Conservation (phyloP, 2,329 filamentous ascomycete genomes). For the Sarocladium kiliense region DNA sequence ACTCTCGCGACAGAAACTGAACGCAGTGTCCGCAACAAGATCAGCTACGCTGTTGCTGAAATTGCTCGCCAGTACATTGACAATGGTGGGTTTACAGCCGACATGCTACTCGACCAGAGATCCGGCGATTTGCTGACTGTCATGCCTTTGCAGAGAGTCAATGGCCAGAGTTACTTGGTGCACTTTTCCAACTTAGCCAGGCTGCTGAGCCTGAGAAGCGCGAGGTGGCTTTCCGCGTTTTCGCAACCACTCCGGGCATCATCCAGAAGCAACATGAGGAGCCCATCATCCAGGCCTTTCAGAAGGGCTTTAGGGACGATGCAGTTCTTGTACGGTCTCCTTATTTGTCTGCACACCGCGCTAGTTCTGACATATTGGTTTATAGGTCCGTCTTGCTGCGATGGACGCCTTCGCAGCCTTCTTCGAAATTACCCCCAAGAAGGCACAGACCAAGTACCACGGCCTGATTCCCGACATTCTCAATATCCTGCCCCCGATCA, state of each 20-base stretch:
- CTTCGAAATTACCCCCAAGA: slow-evolving; percentile 86
- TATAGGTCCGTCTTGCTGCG: slow-evolving; percentile 79
- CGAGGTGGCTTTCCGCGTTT: slow-evolving; percentile 91
- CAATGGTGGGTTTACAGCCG: slow-evolving; percentile 65
- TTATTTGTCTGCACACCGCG: slow-evolving; percentile 34
- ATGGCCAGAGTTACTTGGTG: slow-evolving; percentile 85
- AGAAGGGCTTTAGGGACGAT: slow-evolving; percentile 86
- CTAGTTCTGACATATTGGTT: not conserved
- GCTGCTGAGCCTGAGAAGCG: slow-evolving; percentile 77
- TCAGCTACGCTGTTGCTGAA: slow-evolving; percentile 96
- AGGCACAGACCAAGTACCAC: slow-evolving; percentile 83
- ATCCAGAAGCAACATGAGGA: slow-evolving; percentile 95
- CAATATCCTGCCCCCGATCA: slow-evolving; percentile 90
- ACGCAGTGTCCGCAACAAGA: slow-evolving; percentile 80
- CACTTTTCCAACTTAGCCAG: slow-evolving; percentile 86
- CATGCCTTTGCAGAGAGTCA: not conserved
- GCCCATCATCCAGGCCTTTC: slow-evolving; percentile 82
- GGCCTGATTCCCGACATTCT: slow-evolving; percentile 83
- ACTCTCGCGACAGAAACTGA: slow-evolving; percentile 69
- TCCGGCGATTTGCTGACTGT: not conserved
- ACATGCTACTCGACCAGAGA: too few relatives aligned
- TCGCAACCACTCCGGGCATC: slow-evolving; percentile 88
- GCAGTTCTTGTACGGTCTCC: slow-evolving; percentile 54
- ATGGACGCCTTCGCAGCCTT: slow-evolving; percentile 97
- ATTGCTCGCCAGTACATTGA: slow-evolving; percentile 93